A percentile compares a stretch with the other conserved stretches of the same genome.
phyloP scores from a whole-genome alignment of 1,284 basidiomycete genomes.

The Papiliotrema flavescens region DNA sequence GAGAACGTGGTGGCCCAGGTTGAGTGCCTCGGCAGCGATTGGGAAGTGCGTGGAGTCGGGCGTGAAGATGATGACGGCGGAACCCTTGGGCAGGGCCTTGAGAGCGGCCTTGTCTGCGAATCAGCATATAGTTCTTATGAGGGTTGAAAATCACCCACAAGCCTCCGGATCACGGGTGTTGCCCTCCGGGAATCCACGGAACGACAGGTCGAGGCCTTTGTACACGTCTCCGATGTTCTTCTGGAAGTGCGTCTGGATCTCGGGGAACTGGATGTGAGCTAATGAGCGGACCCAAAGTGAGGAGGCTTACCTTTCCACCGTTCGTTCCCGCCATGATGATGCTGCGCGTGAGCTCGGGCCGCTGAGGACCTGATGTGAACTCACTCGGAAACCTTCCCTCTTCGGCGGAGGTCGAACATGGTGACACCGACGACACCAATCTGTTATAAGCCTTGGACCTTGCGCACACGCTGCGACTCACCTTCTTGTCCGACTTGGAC shows the following conservation, averaged over 20 bases:
- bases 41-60: conserved; percentile 68
- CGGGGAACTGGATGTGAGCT: conserved; percentile 63
- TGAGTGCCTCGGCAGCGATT: conserved; percentile 79
- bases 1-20: conserved; percentile 77
- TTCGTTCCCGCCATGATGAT: conserved; percentile 49
- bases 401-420: conserved; percentile 80
- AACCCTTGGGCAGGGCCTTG: conserved; percentile 68
- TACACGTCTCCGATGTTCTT: conserved; percentile 80
- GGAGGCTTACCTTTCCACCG: conserved; percentile 38
- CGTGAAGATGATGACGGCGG: conserved; percentile 69
- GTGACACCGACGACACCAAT: conserved; percentile 79
- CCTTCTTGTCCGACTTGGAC: conserved; percentile 92
- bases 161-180: conserved; percentile 70
- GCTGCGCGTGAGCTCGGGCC: conserved; percentile 8
- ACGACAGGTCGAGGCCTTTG: conserved; percentile 70
- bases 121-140: neutral
- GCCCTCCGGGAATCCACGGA: conserved; percentile 73
- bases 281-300: too few species aligned
- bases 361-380: conserved; percentile 1
- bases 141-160: conserved; percentile 55
- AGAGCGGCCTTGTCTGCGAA: conserved; percentile 78
- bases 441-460: conserved; percentile 34
- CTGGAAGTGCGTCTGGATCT: conserved; percentile 72
- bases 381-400: conserved; percentile 65
- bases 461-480: conserved; percentile 27